phyloP scores from a whole-genome alignment of 2,329 filamentous ascomycete genomes.

The Cordyceps tenuipes region DNA sequence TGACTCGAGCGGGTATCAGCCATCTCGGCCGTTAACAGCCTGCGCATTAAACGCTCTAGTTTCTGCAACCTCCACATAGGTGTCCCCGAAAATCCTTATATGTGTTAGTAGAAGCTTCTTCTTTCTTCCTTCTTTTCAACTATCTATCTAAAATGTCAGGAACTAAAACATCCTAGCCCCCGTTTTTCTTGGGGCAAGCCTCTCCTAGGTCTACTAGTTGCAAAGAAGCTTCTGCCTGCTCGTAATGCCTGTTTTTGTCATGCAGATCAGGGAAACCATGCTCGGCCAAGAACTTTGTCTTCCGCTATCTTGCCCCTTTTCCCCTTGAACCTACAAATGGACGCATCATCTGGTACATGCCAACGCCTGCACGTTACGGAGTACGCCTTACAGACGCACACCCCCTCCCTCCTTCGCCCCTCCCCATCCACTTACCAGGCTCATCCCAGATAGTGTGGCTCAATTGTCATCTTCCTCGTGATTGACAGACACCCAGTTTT shows the following conservation, averaged over 20 bases:
- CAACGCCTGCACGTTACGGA: background rate
- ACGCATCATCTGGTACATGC: background rate
- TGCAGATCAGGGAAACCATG: conserved; percentile 5
- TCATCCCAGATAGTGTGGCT: conserved; percentile 3
- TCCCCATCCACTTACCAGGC: background rate
- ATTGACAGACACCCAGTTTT: background rate
- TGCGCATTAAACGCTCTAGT: conserved; percentile 6
- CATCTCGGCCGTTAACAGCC: background rate
- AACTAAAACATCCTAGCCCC: background rate
- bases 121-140: background rate
- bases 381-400: background rate
- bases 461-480: background rate
- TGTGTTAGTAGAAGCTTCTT: conserved; percentile 2
- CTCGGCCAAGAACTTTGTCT: background rate
- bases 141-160: background rate
- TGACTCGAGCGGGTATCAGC: conserved; percentile 10
- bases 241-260: background rate
- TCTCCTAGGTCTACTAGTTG: background rate
- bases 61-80: conserved; percentile 7
- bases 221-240: background rate
- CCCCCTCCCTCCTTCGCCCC: background rate
- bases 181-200: background rate
- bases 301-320: background rate
- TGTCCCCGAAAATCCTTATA: conserved; percentile 6
- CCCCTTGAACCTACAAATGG: background rate